phyloP scores from a whole-genome alignment of 768 basidiomycete species.

The Boletus speciosus region DNA sequence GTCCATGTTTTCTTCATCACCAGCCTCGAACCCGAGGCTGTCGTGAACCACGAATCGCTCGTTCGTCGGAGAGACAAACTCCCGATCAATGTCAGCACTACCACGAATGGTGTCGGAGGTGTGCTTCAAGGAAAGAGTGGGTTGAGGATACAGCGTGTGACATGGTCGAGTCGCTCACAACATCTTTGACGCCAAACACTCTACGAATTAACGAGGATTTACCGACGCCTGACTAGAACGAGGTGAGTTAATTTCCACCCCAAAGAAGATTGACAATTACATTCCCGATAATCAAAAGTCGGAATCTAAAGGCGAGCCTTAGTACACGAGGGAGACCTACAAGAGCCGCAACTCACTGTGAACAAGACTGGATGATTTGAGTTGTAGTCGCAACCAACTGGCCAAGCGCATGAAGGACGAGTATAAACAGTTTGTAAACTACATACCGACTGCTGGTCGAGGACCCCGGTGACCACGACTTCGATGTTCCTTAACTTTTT shows the following conservation, averaged over 20 bases:
- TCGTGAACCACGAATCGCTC: constrained; percentile 16
- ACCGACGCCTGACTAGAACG: constrained; percentile 13
- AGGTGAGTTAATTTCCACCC: not conserved
- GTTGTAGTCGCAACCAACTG: constrained; percentile 9
- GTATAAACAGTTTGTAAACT: not conserved
- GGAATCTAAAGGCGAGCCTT: constrained; percentile 2
- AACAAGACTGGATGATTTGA: constrained; percentile 9
- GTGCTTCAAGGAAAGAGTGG: not conserved
- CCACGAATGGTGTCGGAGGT: constrained; percentile 4
- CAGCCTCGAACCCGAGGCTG: constrained; percentile 17
- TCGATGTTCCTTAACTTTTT: constrained; percentile 6
- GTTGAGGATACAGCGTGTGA: not conserved
- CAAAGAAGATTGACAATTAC: not conserved
- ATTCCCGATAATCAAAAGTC: constrained; percentile 17
- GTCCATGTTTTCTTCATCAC: constrained; percentile 4
- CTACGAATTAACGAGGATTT: constrained; percentile 11
- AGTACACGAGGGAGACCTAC: not conserved
- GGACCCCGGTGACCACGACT: constrained; percentile 3
- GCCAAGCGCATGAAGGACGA: not conserved
- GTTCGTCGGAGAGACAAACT: constrained; percentile 14
- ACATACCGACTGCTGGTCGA: constrained; percentile 1
- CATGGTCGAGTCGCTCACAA: constrained; percentile 6
- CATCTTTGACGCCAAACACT: constrained; percentile 10
- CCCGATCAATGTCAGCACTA: constrained; percentile 6
- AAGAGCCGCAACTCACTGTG: not conserved